Conservation (phyloP, 1,284 basidiomycete species). For the Ceratobasidium theobromae region DNA sequence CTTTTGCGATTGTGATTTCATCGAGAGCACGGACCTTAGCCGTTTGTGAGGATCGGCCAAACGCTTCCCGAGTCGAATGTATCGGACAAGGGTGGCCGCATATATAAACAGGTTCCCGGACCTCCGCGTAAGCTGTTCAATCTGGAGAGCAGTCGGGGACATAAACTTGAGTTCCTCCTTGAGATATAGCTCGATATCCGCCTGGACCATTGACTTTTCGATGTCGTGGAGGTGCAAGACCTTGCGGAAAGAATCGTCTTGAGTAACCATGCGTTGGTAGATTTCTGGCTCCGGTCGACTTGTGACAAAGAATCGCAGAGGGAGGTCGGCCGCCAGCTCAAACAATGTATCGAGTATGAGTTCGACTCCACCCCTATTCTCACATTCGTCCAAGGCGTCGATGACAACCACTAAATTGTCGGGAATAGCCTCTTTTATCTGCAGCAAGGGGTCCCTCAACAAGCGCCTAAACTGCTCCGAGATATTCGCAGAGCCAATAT, state of each 20-base stretch:
- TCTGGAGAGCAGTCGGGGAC: background rate
- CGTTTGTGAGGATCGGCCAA: background rate
- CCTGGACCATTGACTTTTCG: background rate
- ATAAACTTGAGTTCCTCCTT: background rate
- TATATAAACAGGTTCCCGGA: background rate
- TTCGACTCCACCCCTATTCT: no score
- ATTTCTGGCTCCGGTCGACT: background rate
- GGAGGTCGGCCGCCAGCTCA: background rate
- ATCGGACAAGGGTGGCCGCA: conserved; percentile 8
- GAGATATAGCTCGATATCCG: background rate
- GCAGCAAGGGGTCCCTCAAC: no score
- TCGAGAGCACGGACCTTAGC: background rate
- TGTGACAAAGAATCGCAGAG: background rate
- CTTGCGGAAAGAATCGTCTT: no score
- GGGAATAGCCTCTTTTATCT: no score
- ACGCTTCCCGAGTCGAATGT: background rate
- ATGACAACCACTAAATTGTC: no score
- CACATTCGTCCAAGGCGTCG: no score
- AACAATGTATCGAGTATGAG: background rate
- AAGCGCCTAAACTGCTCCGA: no score
- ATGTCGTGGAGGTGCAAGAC: no score
- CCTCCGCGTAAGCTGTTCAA: background rate
- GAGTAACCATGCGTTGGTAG: no score
- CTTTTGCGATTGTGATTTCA: background rate
- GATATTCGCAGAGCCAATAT: no score